Conservation (phyloP, 805 yeast genomes). For the Candida succiphila region DNA sequence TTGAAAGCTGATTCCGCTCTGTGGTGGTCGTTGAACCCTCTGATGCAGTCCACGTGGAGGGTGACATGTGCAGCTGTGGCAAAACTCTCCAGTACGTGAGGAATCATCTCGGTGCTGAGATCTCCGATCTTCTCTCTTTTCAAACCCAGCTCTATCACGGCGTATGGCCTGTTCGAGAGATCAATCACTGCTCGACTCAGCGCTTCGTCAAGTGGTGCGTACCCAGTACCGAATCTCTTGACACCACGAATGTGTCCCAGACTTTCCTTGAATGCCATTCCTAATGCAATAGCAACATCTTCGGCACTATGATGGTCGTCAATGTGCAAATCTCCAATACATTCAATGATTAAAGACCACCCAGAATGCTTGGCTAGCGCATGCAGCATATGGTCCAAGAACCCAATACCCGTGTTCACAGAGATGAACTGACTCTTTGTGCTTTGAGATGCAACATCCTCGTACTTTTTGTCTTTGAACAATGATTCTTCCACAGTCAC, state of each 20-base stretch:
- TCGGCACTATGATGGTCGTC: slow-evolving; percentile 98
- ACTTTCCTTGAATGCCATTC: slow-evolving; percentile 82
- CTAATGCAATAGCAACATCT: slow-evolving; percentile 90
- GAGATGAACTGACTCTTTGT: slow-evolving; percentile 52
- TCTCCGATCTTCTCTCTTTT: slow-evolving; percentile 92
- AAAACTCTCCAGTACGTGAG: slow-evolving; percentile 92
- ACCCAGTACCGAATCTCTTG: slow-evolving; percentile 85
- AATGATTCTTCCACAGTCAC: slow-evolving; percentile 53
- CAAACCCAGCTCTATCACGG: slow-evolving; percentile 81
- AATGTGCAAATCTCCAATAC: slow-evolving; percentile 89
- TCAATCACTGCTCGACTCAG: slow-evolving; percentile 94
- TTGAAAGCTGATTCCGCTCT: slow-evolving; percentile 94
- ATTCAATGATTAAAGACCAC: slow-evolving; percentile 84
- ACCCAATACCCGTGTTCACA: slow-evolving; percentile 89
- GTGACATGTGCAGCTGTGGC: slow-evolving; percentile 90
- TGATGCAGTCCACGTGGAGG: slow-evolving; percentile 84
- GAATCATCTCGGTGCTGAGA: slow-evolving; percentile 90
- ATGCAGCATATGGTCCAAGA: slow-evolving; percentile 94
- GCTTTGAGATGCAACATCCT: neutral
- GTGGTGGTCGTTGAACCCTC: slow-evolving; percentile 95
- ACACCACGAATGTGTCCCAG: slow-evolving; percentile 85
- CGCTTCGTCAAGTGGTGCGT: slow-evolving; percentile 96
- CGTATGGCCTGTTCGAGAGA: slow-evolving; percentile 85
- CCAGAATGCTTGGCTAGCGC: slow-evolving; percentile 96
- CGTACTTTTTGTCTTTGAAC: slow-evolving; percentile 12